Conservation (phyloP, 192 early-diverging fungal genomes). For the Coemansia sp. region DNA sequence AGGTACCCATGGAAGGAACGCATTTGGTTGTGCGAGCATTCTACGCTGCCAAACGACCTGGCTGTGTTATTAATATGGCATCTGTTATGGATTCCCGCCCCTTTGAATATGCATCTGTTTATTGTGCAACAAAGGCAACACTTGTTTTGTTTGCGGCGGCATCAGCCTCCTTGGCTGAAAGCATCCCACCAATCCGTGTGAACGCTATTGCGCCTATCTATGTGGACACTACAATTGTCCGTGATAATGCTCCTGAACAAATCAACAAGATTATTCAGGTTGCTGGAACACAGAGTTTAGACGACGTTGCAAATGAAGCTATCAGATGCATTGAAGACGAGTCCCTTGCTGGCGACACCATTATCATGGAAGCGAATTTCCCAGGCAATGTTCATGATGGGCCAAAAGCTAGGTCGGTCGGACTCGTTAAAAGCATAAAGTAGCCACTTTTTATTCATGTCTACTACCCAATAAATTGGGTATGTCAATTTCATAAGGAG, state of each 20-base stretch:
- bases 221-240: conserved; percentile 49
- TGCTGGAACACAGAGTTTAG: too few relatives aligned
- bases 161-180: conserved; percentile 25
- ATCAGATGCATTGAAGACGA: conserved; percentile 59
- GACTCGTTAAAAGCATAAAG: too few relatives aligned
- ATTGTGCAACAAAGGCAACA: conserved; percentile 68
- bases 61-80: conserved; percentile 69
- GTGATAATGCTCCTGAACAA: conserved; percentile 1
- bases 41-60: conserved; percentile 35
- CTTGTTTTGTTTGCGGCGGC: conserved; percentile 58
- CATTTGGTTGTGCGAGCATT: conserved; percentile 62
- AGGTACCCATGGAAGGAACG: conserved; percentile 70
- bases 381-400: conserved; percentile 6
- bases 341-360: conserved; percentile 46
- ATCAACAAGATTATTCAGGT: too few relatives aligned
- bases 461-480: too few relatives aligned
- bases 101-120: conserved; percentile 58
- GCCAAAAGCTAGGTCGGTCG: conserved; percentile 14
- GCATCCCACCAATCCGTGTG: conserved; percentile 49
- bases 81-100: conserved; percentile 60
- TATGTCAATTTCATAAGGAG: too few relatives aligned
- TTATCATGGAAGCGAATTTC: conserved; percentile 13
- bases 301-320: conserved; percentile 56
- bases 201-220: conserved; percentile 59
- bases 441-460: too few relatives aligned